Base-by-base conservation (phyloP, 2,329 filamentous ascomycete genomes). In the Epichloe sp. region DNA sequence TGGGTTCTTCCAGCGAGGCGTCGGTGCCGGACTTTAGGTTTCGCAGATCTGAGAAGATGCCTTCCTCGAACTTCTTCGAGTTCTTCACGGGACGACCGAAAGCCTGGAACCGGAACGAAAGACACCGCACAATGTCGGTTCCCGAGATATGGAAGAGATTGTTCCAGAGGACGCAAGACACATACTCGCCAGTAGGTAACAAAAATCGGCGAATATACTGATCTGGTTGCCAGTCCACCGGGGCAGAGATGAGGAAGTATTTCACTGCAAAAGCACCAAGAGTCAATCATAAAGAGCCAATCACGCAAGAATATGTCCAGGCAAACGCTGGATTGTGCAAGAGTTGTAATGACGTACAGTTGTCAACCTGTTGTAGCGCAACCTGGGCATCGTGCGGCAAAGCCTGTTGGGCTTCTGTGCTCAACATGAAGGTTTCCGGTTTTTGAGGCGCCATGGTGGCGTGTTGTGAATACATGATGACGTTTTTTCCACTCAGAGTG, bases 61-160 rank as follows among this genome's bases (percentile, higher is more conserved):
- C 93, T 71, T 98, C 93, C 71, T 98, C 93, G 65, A 98, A 98
- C 71, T 98, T 98, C 76, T 98, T 98, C 41, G 91, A 94, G 76
- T 98, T 98, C 78, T 96, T 97, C 55, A 98, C 93, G 1, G 93
- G 93, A 52, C 93, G 88, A 61, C 93, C 93, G 65, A 98, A 98
- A 48, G 93, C 93, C 74, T 97, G 93, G 73, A 98, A 98, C 66
- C 93, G 80, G 75, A 98, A 98, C 7, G 93, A 94, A 44, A 98
- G 80, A 65, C 93, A 98, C 79, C 93, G 84, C 55, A 98, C 93
- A 64, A 98, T 98, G 69, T 98, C 93, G 60, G 93, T 98, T 56
- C 93, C 93, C 26, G 93, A 97, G 64, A 98, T 95, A 77, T 98
- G 93, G 70, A 98, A 98, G 61, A 98, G 86, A 67, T 95, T 97